Base-by-base conservation (phyloP, 176 grass and related monocot genomes). In the Zea luxurians region DNA sequence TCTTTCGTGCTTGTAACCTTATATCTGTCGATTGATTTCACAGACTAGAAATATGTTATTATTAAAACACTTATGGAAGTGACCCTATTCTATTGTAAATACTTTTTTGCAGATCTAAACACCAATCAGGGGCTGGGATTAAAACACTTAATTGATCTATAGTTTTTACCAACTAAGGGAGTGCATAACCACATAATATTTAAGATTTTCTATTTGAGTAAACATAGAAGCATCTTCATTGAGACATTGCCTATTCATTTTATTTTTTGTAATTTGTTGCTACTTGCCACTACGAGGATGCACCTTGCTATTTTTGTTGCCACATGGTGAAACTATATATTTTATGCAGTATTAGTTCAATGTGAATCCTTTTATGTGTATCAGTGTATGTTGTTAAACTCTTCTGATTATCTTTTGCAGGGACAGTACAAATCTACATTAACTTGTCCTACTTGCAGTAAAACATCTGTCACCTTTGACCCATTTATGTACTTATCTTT, bases 401-500 rank as follows among this genome's bases (percentile, higher is more conserved):
- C 66, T 84, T 61, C 47, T 85, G 73, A 9, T 80, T 83, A 78
- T 78, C 44, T 77, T 76, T 84, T 89, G 79, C 83, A 98, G 95
- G 91, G 89, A n/a, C 95, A 94, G 68, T 94, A 94, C 80, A 94
- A 94, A 80, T 98, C 89, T 17, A 94, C 91, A 67, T 79, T 98
- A 76, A 86, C 91, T 57, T 98, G 95, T 42, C 89, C 91, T 71
- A 89, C 84, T 68, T 94, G 95, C 75, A 87, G 78, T 67, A 89
- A 92, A 87, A 90, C 48, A 64, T 97, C 89, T 42, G 67, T 91
- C 61, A 98, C 89, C 42, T 98, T 98, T 78, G 89, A 98, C 67
- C 91, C 95, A 65, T 98, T 98, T 78, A 98, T 98, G 95, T 94
- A 94, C 62, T 80, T 98, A 52, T 98, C 95, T 83, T 85, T 98